Conservation (phyloP, 345 rosid genomes). For the rapeseed (Brassica napus) region DNA sequence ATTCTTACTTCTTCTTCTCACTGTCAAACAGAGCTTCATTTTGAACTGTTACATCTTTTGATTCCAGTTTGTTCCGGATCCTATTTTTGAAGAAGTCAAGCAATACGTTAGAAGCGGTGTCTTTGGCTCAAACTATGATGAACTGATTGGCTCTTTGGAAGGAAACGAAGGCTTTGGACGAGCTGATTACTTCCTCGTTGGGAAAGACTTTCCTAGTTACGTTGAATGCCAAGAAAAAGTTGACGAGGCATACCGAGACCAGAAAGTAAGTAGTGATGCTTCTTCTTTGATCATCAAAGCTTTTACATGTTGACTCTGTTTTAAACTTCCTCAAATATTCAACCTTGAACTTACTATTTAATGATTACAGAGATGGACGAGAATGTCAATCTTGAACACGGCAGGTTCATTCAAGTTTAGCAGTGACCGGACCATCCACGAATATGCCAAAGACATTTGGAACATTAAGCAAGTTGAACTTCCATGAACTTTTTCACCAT, state of each 20-base stretch:
- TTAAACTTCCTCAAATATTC: constrained; percentile 3
- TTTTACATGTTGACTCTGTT: not conserved
- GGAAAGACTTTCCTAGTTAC: constrained; percentile 86
- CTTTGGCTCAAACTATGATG: constrained; percentile 66
- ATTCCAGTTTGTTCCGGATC: constrained; percentile 68
- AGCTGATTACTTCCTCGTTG: constrained; percentile 85
- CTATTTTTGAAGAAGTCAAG: constrained; percentile 74
- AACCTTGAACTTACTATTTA: not conserved
- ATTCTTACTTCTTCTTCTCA: not conserved
- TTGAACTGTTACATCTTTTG: not conserved
- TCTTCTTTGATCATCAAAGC: not conserved
- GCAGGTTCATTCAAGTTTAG: constrained; percentile 84
- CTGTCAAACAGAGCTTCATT: not conserved
- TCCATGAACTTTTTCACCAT: constrained; percentile 35
- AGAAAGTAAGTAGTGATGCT: constrained; percentile 46
- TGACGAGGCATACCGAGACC: constrained; percentile 67
- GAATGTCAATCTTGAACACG: constrained; percentile 82
- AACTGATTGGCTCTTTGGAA: constrained; percentile 72
- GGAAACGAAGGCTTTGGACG: constrained; percentile 81
- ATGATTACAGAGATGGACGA: constrained; percentile 67
- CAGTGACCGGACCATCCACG: constrained; percentile 83
- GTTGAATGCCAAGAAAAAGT: constrained; percentile 77
- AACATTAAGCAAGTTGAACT: constrained; percentile 55
- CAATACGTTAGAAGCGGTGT: constrained; percentile 62
- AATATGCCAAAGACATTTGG: constrained; percentile 80